Conservation (phyloP, 805 yeast species). For the Yamadazyma paraphyllophila region DNA sequence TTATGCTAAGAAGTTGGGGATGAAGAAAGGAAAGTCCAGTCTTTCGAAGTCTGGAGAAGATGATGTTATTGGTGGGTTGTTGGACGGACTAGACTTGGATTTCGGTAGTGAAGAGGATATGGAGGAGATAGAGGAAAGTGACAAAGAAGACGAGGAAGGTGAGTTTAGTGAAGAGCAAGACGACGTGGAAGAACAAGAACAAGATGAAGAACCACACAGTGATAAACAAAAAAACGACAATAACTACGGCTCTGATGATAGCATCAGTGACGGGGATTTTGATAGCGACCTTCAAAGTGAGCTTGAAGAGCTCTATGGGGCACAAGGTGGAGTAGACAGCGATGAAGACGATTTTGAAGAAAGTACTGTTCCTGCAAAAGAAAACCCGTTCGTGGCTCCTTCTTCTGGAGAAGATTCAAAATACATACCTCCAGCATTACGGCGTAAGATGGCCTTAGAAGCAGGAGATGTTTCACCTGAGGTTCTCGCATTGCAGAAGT, state of each 20-base stretch:
- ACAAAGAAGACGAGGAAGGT: constrained; percentile 17
- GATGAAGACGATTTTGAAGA: constrained; percentile 16
- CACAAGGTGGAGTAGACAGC: constrained; percentile 11
- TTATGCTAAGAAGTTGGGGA: constrained; percentile 78
- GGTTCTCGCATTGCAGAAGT: constrained; percentile 49
- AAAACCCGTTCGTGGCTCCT: constrained; percentile 71
- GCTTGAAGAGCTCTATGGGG: constrained; percentile 15
- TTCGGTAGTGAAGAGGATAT: constrained; percentile 21
- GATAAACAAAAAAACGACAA: constrained; percentile 15
- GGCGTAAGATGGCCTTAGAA: constrained; percentile 51
- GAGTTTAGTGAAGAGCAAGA: constrained; percentile 14
- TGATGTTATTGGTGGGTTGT: constrained; percentile 77
- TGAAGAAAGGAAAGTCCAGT: constrained; percentile 50
- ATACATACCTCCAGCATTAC: constrained; percentile 86
- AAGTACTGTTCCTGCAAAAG: constrained; percentile 31
- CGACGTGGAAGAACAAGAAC: constrained; percentile 15
- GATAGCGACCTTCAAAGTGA: constrained; percentile 18
- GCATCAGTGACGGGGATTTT: constrained; percentile 19
- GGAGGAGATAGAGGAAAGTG: constrained; percentile 11
- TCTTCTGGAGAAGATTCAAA: constrained; percentile 21
- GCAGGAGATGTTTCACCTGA: constrained; percentile 33
- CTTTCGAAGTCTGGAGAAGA: constrained; percentile 57
- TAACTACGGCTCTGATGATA: constrained; percentile 20
- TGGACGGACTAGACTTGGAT: constrained; percentile 70
- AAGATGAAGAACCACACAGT: constrained; percentile 18